A percentile compares a stretch with the other conserved stretches of the same genome.
phyloP scores from a whole-genome alignment of 2,329 filamentous ascomycete genomes.

The Nemania diffusa region DNA sequence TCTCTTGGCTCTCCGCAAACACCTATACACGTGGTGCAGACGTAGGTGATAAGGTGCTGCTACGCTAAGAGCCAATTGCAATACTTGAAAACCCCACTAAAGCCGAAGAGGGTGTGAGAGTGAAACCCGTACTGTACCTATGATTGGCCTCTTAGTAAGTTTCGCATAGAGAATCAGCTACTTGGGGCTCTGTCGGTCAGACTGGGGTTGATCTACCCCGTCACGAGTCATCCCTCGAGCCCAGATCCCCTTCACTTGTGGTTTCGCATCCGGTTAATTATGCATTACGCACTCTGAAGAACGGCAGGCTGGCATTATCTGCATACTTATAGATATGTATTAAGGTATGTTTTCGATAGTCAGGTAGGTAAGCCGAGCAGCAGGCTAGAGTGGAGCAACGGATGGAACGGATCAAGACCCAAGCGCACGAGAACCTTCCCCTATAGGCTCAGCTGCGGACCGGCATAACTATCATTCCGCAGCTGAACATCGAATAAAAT shows the following conservation, averaged over 20 bases:
- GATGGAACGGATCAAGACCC: conserved; percentile 16
- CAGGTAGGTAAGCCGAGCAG: background rate
- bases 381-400: conserved; percentile 2
- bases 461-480: background rate
- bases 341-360: background rate
- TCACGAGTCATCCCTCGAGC: conserved; percentile 12
- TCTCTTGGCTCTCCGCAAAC: conserved; percentile 10
- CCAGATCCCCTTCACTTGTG: background rate
- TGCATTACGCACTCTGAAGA: conserved; percentile 7
- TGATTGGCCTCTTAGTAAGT: conserved; percentile 12
- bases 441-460: conserved; percentile 3
- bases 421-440: background rate
- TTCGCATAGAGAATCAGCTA: background rate
- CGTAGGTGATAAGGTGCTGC: conserved; percentile 5
- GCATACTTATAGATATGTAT: background rate
- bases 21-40: conserved; percentile 21
- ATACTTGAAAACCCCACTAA: background rate
- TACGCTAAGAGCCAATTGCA: conserved; percentile 3
- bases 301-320: background rate
- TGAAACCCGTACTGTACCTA: background rate
- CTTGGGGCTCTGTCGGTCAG: background rate
- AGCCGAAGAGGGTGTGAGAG: conserved; percentile 13
- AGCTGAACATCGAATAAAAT: conserved; percentile 16
- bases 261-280: conserved; percentile 6
- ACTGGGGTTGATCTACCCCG: background rate